phyloP scores from a whole-genome alignment of 78 protist species.

The Diacronema lutheri region DNA sequence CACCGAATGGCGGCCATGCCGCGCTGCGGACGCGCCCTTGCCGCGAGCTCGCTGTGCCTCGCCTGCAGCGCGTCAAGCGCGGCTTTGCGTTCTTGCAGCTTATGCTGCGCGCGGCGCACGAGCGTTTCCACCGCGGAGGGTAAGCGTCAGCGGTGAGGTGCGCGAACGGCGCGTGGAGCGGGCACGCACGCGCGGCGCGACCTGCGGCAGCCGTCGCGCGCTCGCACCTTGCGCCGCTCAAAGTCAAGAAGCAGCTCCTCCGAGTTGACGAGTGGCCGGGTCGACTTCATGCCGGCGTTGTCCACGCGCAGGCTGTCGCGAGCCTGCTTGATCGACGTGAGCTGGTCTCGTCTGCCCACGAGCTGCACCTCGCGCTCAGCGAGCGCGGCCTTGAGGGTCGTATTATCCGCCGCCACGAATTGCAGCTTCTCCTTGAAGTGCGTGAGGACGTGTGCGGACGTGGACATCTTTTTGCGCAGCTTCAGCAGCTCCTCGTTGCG shows the following conservation, averaged over 20 bases:
- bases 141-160: too few species aligned
- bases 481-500: constrained; percentile 71
- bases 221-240: too few species aligned
- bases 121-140: too few species aligned
- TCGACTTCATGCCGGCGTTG: not conserved
- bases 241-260: constrained; percentile 2
- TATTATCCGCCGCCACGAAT: constrained; percentile 51
- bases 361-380: constrained; percentile 16
- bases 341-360: constrained; percentile 21
- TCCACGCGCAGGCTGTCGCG: constrained; percentile 53
- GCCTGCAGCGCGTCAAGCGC: too few species aligned
- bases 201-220: too few species aligned
- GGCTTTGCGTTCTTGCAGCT: too few species aligned
- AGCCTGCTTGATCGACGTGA: constrained; percentile 42
- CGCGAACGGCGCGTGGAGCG: too few species aligned
- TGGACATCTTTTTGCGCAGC: constrained; percentile 63
- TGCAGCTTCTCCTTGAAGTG: constrained; percentile 80
- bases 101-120: too few species aligned
- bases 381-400: constrained; percentile 7
- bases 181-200: too few species aligned
- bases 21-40: too few species aligned
- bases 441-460: constrained; percentile 63
- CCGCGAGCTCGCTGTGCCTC: too few species aligned
- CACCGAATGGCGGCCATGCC: too few species aligned
- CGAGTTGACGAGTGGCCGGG: not conserved